These are phyloP conservation scores for Corymbia calophylla DNA, from an alignment of 441 rosid genomes.

Conservation along the genomic window DNA sequence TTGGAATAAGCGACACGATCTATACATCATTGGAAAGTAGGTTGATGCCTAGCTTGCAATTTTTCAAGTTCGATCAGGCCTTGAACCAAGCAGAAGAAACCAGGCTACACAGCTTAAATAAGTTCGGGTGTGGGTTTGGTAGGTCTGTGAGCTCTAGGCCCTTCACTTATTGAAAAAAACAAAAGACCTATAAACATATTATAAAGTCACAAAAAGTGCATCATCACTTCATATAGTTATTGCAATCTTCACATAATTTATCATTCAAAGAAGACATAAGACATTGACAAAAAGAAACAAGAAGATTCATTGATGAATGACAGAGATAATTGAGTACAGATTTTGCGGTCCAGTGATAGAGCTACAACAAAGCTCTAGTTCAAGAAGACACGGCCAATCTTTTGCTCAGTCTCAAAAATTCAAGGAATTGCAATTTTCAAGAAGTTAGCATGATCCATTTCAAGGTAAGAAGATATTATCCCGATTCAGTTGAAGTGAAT, in stretches of 20 bases:
- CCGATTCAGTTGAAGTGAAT: background rate
- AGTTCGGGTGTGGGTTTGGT: too few species aligned
- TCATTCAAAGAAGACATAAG: background rate
- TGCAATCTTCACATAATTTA: background rate
- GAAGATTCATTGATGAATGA: background rate
- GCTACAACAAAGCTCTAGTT: background rate
- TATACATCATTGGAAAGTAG: too few species aligned
- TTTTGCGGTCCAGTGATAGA: background rate
- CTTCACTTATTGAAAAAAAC: too few species aligned
- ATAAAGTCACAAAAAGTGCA: background rate
- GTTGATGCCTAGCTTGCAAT: too few species aligned
- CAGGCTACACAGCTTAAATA: too few species aligned
- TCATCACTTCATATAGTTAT: background rate
- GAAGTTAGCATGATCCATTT: background rate
- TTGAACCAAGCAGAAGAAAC: too few species aligned
- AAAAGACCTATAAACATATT: background rate
- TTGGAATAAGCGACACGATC: too few species aligned
- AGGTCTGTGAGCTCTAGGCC: too few species aligned
- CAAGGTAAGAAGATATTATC: background rate
- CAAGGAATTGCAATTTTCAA: background rate
- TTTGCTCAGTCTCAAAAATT: background rate
- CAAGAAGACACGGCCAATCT: background rate
- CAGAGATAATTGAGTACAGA: background rate
- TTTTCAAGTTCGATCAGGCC: too few species aligned
- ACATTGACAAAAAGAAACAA: background rate